Conservation (phyloP, 208 protist genomes). For the Naegleria fowleri region DNA sequence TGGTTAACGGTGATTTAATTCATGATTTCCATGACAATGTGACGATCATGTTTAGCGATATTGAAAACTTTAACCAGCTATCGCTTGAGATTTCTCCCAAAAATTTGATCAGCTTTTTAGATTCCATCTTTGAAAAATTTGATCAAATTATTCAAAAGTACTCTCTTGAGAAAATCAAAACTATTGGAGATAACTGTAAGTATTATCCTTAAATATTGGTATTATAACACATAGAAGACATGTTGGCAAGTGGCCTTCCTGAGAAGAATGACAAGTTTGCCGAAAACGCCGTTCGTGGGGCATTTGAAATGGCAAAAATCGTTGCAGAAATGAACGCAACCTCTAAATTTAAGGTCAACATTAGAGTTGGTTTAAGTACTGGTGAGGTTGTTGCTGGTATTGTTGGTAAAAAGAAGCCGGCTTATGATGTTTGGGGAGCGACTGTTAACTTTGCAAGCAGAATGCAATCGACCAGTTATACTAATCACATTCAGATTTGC, state of each 20-base stretch:
- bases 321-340: background rate
- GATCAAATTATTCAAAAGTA: background rate
- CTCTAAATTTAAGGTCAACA: background rate
- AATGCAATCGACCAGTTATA: slow-evolving; percentile 8
- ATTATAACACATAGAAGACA: background rate
- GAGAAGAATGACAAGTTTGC: background rate
- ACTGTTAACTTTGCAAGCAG: slow-evolving; percentile 31
- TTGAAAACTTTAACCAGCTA: slow-evolving; percentile 19
- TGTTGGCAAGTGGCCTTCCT: background rate
- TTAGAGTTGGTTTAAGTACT: slow-evolving; percentile 19
- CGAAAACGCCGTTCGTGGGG: background rate
- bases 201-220: background rate
- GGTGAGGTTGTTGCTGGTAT: slow-evolving; percentile 24
- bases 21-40: background rate
- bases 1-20: background rate
- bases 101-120: slow-evolving; percentile 10
- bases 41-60: slow-evolving; percentile 15
- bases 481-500: slow-evolving; percentile 1
- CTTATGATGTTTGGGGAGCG: slow-evolving; percentile 25
- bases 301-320: background rate
- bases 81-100: slow-evolving; percentile 5
- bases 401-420: slow-evolving; percentile 22
- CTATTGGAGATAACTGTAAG: slow-evolving; percentile 27
- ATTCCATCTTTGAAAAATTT: slow-evolving; percentile 27
- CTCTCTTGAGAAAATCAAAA: slow-evolving; percentile 32